Evolutionary conservation across 139 green algal genomes (phyloP).

Genomic region (Coelastrella sp.): DNA sequence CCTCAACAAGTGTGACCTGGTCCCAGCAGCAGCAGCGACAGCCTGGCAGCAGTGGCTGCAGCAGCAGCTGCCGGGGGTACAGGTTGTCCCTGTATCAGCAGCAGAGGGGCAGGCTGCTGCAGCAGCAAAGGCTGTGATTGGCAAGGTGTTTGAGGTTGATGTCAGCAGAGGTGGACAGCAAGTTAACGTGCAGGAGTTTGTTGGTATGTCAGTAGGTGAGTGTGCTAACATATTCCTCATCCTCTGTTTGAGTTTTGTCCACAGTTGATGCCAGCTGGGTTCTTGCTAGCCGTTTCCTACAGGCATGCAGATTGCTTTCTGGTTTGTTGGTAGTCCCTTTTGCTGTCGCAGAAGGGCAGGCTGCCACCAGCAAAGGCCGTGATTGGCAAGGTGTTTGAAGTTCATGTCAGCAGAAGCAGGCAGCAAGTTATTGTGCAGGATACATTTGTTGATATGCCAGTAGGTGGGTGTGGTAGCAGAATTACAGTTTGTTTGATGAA

Average conservation of each 20-base stretch:
- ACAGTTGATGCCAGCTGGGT: too few relatives aligned
- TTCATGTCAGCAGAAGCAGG: slow-evolving; percentile 9
- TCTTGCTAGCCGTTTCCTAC: too few relatives aligned
- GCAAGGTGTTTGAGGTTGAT: slow-evolving; percentile 26
- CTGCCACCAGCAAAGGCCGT: slow-evolving; percentile 20
- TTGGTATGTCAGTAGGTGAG: slow-evolving; percentile 29
- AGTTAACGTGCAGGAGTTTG: slow-evolving; percentile 20
- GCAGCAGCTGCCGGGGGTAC: slow-evolving; percentile 57
- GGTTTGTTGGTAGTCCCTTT: too few relatives aligned
- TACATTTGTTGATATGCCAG: not conserved
- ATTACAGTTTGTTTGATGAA: too few relatives aligned
- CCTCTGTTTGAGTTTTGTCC: too few relatives aligned
- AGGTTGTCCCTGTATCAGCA: slow-evolving; percentile 51
- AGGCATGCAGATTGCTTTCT: too few relatives aligned
- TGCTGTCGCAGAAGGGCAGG: too few relatives aligned
- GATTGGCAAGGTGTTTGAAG: slow-evolving; percentile 25
- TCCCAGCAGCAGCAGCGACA: slow-evolving; percentile 56
- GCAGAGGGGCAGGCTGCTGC: slow-evolving; percentile 20
- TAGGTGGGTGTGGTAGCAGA: slow-evolving; percentile 4
- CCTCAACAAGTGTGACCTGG: slow-evolving; percentile 81
- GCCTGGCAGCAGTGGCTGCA: slow-evolving; percentile 64
- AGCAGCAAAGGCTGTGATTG: slow-evolving; percentile 26
- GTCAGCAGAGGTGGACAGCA: not conserved
- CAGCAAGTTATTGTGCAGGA: not conserved
- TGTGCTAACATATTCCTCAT: too few relatives aligned